phyloP scores from a whole-genome alignment of 1,139 yeast species.

The Pichia cactophila region DNA sequence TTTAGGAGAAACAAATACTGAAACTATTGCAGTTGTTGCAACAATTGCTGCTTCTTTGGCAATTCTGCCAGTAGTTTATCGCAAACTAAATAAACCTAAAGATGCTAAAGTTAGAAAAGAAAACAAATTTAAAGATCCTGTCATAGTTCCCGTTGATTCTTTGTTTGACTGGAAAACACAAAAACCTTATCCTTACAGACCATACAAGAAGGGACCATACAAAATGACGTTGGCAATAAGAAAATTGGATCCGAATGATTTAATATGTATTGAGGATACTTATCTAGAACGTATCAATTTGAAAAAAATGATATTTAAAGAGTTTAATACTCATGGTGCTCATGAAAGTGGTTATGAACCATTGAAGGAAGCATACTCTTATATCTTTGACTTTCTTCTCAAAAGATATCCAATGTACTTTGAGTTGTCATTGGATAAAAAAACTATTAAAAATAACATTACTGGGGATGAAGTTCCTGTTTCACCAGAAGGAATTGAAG shows the following conservation, averaged over 20 bases:
- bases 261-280: constrained; percentile 61
- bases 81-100: constrained; percentile 1
- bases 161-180: constrained; percentile 41
- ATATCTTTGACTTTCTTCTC: constrained; percentile 40
- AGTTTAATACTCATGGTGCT: constrained; percentile 36
- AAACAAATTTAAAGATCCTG: constrained; percentile 10
- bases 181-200: constrained; percentile 48
- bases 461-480: constrained; percentile 36
- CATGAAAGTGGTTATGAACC: constrained; percentile 42
- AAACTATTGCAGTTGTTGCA: not conserved
- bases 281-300: constrained; percentile 41
- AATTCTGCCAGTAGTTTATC: constrained; percentile 2
- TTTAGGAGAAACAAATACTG: not conserved
- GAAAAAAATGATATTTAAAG: constrained; percentile 36
- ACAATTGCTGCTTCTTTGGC: not conserved
- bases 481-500: constrained; percentile 17
- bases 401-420: constrained; percentile 46
- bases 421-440: constrained; percentile 24
- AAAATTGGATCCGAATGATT: constrained; percentile 48
- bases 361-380: constrained; percentile 49
- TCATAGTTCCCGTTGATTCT: constrained; percentile 27
- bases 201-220: constrained; percentile 55
- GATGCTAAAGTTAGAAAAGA: not conserved
- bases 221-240: constrained; percentile 64
- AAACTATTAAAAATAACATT: constrained; percentile 35